A percentile compares a stretch with the other conserved stretches of the same genome.
Conservation (phyloP, 768 basidiomycete genomes). For the Crassisporium funariophilum region DNA sequence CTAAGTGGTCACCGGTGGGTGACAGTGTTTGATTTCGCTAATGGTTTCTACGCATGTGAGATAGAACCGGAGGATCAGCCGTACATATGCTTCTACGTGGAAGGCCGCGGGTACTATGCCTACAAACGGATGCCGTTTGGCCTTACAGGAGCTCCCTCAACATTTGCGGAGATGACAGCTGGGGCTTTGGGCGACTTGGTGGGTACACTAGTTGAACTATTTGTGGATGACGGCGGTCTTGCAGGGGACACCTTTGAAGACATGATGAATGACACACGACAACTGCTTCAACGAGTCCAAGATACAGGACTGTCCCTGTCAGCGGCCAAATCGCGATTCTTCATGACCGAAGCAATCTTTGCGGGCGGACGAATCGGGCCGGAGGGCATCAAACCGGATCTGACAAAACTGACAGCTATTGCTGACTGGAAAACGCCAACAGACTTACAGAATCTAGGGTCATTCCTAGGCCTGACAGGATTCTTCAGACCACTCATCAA, state of each 20-base stretch:
- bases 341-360: constrained; percentile 35
- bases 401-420: constrained; percentile 35
- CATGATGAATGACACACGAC: constrained; percentile 21
- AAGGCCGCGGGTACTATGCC: constrained; percentile 35
- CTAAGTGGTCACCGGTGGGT: constrained; percentile 39
- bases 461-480: constrained; percentile 34
- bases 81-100: constrained; percentile 36
- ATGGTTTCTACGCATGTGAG: constrained; percentile 34
- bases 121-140: constrained; percentile 43
- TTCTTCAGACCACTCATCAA: constrained; percentile 34
- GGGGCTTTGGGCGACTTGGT: constrained; percentile 26
- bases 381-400: constrained; percentile 33
- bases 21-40: constrained; percentile 38
- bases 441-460: constrained; percentile 26
- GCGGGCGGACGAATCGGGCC: constrained; percentile 32
- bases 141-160: constrained; percentile 37
- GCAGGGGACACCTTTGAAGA: constrained; percentile 34
- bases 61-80: constrained; percentile 21
- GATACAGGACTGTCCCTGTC: constrained; percentile 32
- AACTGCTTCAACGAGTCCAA: constrained; percentile 27
- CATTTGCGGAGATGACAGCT: constrained; percentile 33
- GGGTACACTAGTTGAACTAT: constrained; percentile 31
- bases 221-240: constrained; percentile 41
- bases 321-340: constrained; percentile 33
- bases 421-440: constrained; percentile 32